phyloP scores from a whole-genome alignment of 169 alveolate species.

The Plasmodium berghei region DNA sequence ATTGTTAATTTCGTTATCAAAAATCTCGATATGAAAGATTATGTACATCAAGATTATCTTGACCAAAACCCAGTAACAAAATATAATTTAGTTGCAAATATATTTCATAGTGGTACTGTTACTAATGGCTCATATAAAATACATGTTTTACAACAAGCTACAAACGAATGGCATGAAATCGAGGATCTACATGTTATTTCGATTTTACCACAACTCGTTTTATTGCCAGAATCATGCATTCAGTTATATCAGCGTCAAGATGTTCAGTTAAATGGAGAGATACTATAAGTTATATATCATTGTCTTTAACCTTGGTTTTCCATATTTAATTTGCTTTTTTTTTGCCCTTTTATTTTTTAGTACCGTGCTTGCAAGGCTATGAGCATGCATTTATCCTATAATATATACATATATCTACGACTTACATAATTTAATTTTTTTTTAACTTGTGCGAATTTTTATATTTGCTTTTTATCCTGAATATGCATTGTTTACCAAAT shows the following conservation, averaged over 20 bases:
- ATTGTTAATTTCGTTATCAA: conserved; percentile 97
- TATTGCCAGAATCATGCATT: conserved; percentile 92
- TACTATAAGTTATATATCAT: background rate
- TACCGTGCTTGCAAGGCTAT: too few relatives aligned
- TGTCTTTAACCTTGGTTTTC: too few relatives aligned
- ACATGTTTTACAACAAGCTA: conserved; percentile 91
- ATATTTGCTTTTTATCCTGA: too few relatives aligned
- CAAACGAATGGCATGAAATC: conserved; percentile 97
- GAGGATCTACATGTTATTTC: conserved; percentile 96
- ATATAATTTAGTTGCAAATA: conserved; percentile 94
- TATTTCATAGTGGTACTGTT: conserved; percentile 97
- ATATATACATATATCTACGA: too few relatives aligned
- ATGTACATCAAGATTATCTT: conserved; percentile 87
- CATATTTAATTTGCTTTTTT: too few relatives aligned
- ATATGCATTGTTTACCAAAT: too few relatives aligned
- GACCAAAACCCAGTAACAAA: conserved; percentile 86
- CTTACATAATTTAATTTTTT: too few relatives aligned
- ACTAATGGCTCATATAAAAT: conserved; percentile 94
- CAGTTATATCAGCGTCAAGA: conserved; percentile 89
- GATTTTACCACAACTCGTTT: conserved; percentile 96
- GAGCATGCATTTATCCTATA: too few relatives aligned
- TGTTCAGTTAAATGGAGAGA: conserved; percentile 76
- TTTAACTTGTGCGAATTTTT: too few relatives aligned
- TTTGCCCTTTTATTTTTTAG: too few relatives aligned
- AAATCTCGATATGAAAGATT: conserved; percentile 90